These are phyloP conservation scores for Leucogyrophana mollusca DNA, from an alignment of 768 basidiomycete species.

Conservation along the genomic window DNA sequence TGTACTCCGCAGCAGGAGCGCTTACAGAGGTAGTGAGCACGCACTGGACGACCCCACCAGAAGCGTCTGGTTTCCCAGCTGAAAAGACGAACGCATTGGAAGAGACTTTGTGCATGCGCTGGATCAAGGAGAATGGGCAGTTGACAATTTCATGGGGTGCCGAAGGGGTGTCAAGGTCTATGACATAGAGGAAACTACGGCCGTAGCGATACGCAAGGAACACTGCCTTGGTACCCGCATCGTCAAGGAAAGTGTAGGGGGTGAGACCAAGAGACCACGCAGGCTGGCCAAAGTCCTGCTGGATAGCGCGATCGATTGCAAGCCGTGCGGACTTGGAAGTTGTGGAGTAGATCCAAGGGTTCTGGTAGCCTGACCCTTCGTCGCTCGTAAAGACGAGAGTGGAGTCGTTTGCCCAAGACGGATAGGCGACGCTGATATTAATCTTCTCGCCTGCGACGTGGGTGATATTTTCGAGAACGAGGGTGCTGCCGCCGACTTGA, in stretches of 20 bases:
- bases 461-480: conserved; percentile 35
- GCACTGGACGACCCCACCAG: conserved; percentile 29
- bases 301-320: conserved; percentile 36
- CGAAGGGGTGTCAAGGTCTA: conserved; percentile 24
- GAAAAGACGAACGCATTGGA: conserved; percentile 29
- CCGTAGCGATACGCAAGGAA: conserved; percentile 34
- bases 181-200: conserved; percentile 32
- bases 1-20: conserved; percentile 17
- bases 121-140: conserved; percentile 33
- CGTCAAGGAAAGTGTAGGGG: conserved; percentile 46
- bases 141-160: conserved; percentile 21
- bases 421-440: conserved; percentile 55
- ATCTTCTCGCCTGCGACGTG: conserved; percentile 52
- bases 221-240: conserved; percentile 24
- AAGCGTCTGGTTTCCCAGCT: conserved; percentile 30
- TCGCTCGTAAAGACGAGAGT: conserved; percentile 65
- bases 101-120: conserved; percentile 21
- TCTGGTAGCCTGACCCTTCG: conserved; percentile 55
- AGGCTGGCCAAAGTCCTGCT: conserved; percentile 57
- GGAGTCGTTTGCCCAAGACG: conserved; percentile 57
- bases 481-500: conserved; percentile 15
- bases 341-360: conserved; percentile 59
- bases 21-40: conserved; percentile 20
- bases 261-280: conserved; percentile 53
- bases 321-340: conserved; percentile 33